phyloP scores from a whole-genome alignment of 2,329 filamentous ascomycete genomes.

The Beauveria medogensis region DNA sequence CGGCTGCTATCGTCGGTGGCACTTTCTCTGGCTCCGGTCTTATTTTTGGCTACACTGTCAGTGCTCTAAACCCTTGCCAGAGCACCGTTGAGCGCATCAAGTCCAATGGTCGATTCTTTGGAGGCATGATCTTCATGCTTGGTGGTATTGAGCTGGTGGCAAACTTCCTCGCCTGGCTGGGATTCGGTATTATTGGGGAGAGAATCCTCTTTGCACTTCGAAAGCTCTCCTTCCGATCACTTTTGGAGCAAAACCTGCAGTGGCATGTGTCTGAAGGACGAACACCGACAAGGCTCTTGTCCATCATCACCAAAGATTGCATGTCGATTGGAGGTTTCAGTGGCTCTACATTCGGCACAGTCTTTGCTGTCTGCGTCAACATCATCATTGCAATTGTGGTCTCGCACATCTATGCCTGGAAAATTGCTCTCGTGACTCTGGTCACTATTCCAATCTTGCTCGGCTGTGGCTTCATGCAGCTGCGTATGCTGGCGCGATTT shows the following conservation, averaged over 20 bases:
- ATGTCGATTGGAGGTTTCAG: slow-evolving; percentile 45
- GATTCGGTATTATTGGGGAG: slow-evolving; percentile 49
- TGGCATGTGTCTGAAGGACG: slow-evolving; percentile 45
- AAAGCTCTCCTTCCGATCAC: slow-evolving; percentile 45
- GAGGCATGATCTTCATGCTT: slow-evolving; percentile 52
- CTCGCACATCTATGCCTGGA: slow-evolving; percentile 50
- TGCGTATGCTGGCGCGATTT: slow-evolving; percentile 38
- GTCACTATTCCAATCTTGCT: slow-evolving; percentile 45
- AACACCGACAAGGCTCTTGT: slow-evolving; percentile 40
- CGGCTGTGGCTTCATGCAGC: slow-evolving; percentile 45
- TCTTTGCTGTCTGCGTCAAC: slow-evolving; percentile 46
- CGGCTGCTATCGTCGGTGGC: slow-evolving; percentile 44
- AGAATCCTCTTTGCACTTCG: slow-evolving; percentile 48
- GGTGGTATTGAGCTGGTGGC: slow-evolving; percentile 52
- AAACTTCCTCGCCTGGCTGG: slow-evolving; percentile 47
- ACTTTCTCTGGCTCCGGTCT: slow-evolving; percentile 50
- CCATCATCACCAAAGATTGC: slow-evolving; percentile 47
- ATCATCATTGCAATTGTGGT: slow-evolving; percentile 45
- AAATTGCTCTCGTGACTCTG: slow-evolving; percentile 48
- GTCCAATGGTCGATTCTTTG: slow-evolving; percentile 43
- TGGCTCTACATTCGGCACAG: slow-evolving; percentile 46
- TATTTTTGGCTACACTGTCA: slow-evolving; percentile 53
- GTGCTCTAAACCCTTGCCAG: slow-evolving; percentile 47
- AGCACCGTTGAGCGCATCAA: slow-evolving; percentile 36
- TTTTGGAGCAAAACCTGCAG: slow-evolving; percentile 49